Evolutionary conservation across 495 filamentous ascomycete genomes (phyloP), one percentile per base, ranked within the genome.

Genomic region (Trichoderma gamsii): DNA sequence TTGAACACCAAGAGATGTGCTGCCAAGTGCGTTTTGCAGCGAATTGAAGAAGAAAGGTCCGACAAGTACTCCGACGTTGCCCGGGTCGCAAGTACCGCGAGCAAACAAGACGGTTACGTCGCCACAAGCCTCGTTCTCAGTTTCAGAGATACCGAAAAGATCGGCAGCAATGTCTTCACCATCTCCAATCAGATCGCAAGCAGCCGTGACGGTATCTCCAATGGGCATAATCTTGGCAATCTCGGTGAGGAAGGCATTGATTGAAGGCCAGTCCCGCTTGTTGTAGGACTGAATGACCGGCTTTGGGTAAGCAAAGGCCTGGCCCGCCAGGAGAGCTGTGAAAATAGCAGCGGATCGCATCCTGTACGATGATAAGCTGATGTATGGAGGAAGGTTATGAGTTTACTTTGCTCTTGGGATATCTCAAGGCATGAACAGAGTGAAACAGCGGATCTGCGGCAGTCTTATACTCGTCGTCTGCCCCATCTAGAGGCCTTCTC

Each of bases 21-120:
- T 23, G 5, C 18, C 29, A 7, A 65, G 63, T 15, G 35, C 41
- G 15, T 29, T 32, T 11, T 65, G 8, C 52, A 84, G 71, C n/a
- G 77, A 67, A 2, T 76, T 73, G 6, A 79, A 80, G 44, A 84
- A 80, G 1, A 74, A 73, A 16, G 82, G 82, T 15, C 82, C 82
- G 61, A 79, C 75, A 15, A 82, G 71, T 0, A 75, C 73, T 15
- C 82, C 82, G 71, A 83, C 81, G 69, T 82, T 84, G 18, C 81
- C 81, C 23, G 76, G 43, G 69, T 84, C 81, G 44, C 68, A 69
- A 41, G 77, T 83, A 25, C 81, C 81, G 38, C 81, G 80, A 12
- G 81, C 81, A 59, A 83, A 84, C 68, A 84, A 80, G 67, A 83
- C 78, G 41, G 81, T 83, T 65, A 82, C 63, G 18, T 65, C 63